Evolutionary conservation across 2,329 filamentous ascomycete species (phyloP), one percentile per base, ranked within the genome.

Genomic region (Pestalotiopsis fici): DNA sequence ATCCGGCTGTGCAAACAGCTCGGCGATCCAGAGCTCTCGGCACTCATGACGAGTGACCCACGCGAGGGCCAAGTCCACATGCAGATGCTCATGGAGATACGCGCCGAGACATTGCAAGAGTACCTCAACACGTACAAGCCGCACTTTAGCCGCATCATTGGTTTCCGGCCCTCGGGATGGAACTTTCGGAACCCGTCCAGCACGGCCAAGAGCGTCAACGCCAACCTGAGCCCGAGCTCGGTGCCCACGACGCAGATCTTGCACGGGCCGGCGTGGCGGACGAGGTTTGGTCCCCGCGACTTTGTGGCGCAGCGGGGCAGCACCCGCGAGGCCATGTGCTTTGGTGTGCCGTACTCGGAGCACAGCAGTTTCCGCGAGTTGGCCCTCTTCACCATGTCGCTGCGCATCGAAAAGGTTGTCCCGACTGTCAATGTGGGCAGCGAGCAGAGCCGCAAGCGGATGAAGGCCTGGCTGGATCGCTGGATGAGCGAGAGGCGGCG

Each of bases 361-460:
- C 96, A 99, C 78, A 96, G 93, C 78, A 97, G 93, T 69, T 99
- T 99, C 76, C 87, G 95, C 54, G 96, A 99, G 83, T 80, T 99
- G 76, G 95, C 94, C 0, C 91, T 98, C 87, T 99, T 99, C 76
- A 88, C 95, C 72, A 96, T 96, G 85, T 88, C 91, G 23, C 78
- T 99, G 78, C 84, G 93, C 66, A 97, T 99, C 71, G 94, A 95
- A 70, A 93, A 91, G 79, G 88, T 99, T 6, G 91, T 99, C 18
- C 96, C 96, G 0, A 99, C 96, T 0, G 96, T 99, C 3, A 98
- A 99, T 67, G 87, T 91, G 0, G 88, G 88, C 1, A 90, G 85
- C 74, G 88, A 89, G 68, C 78, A 81, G 65, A 83, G 84, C 2
- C 79, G 89, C 62, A 83, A 82, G 71, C 82, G 87, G 69, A 91